Evolutionary conservation across 1,139 yeast species (phyloP), one percentile per base, ranked within the genome.

Genomic region (Blastobotrys apis): DNA sequence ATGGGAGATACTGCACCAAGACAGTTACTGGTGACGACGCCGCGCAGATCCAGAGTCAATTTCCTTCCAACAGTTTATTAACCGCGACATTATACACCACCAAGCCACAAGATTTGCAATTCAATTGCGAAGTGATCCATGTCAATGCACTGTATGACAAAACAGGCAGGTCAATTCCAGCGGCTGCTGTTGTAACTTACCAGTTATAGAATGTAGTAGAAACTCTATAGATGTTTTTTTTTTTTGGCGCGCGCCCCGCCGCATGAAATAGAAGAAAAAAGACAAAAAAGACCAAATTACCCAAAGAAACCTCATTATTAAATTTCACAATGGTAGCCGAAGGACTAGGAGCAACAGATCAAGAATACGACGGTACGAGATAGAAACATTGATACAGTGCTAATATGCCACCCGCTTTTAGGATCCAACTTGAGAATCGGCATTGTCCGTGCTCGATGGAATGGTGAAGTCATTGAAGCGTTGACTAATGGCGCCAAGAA

Each of bases 381-480:
- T 23, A 10, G 10, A 6, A n/a, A 17, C 13, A 38, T 34, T 15
- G 22, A 3, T 12, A 15, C 21, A 15, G 29, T 19, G 25, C n/a
- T 17, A 3, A 20, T 10, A 26, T 27, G 20, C n/a, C 38, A 8
- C n/a, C 20, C 20, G 35, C 8, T 6, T 6, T 10, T 10, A 23
- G 26, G 26, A 23, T 6, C 26, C 41, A 71, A 77, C 90, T 31
- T 74, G 84, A 32, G 63, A 68, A 4, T 71, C 45, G 97, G 94
- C 31, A 87, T 92, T 60, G 75, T 92, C 50, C 96, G 88, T 64
- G 97, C 97, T 16, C 83, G 98, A 66, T 92, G 98, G 98, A 92
- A 92, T 66, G 67, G 72, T 43, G 69, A 72, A 41, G 80, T 90
- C 53, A 87, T 92, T 56, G 81, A 81, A 41, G 82, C 88, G 10